Evolutionary conservation across 1,284 basidiomycete species (phyloP).

Genomic region (Inonotus obliquus): DNA sequence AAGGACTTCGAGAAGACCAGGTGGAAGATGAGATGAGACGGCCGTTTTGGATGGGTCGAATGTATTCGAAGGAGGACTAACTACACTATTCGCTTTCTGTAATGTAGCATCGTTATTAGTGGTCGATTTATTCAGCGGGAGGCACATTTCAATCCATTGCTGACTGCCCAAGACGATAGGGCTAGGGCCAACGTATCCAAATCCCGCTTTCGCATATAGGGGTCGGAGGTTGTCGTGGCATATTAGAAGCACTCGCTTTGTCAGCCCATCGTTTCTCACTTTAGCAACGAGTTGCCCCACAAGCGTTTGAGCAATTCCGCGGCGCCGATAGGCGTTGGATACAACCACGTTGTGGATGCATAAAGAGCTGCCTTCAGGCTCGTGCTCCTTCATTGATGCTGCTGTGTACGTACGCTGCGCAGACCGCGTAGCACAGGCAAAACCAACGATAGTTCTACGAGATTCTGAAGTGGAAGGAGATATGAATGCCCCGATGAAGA

Average conservation of each 20-base stretch:
- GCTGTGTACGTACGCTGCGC: constrained; percentile 48
- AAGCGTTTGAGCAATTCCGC: constrained; percentile 51
- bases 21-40: constrained; percentile 31
- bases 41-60: constrained; percentile 4
- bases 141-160: constrained; percentile 64
- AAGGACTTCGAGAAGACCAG: constrained; percentile 50
- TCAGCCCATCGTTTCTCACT: constrained; percentile 32
- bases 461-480: constrained; percentile 13
- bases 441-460: constrained; percentile 52
- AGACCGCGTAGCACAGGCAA: constrained; percentile 61
- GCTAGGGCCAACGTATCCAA: constrained; percentile 53
- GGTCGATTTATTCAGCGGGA: not conserved
- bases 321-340: constrained; percentile 33
- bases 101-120: not conserved
- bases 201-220: constrained; percentile 60
- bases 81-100: not conserved
- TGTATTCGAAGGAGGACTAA: not conserved
- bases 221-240: constrained; percentile 52
- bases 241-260: constrained; percentile 53
- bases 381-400: constrained; percentile 62
- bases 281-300: constrained; percentile 54
- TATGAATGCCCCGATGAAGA: constrained; percentile 64
- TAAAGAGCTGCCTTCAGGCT: constrained; percentile 46
- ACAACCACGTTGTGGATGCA: constrained; percentile 71
- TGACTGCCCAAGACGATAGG: constrained; percentile 53